Conservation (phyloP, 2,329 filamentous ascomycete species). For the Nannizziopsis arthrosporioides region DNA sequence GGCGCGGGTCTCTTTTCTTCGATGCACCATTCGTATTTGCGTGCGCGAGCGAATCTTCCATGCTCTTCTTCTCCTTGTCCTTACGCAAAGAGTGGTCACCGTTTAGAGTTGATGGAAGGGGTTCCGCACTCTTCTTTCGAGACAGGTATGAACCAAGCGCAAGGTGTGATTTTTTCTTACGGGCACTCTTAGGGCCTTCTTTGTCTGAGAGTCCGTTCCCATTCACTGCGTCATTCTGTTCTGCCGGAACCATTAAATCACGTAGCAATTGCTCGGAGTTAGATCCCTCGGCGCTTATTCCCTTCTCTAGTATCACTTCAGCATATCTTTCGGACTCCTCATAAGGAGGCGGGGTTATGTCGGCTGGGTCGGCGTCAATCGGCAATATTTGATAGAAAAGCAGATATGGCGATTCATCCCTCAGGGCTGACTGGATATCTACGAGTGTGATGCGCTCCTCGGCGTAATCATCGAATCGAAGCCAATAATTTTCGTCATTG, state of each 20-base stretch:
- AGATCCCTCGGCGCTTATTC: slow-evolving; percentile 1
- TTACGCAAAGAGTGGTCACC: not conserved
- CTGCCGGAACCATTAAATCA: not conserved
- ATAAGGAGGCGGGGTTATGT: slow-evolving; percentile 17
- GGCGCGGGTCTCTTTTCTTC: slow-evolving; percentile 1
- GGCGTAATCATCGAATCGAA: slow-evolving; percentile 82
- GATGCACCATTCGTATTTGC: not conserved
- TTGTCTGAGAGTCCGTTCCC: too few species aligned
- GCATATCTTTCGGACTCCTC: slow-evolving; percentile 6
- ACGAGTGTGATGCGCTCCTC: slow-evolving; percentile 61
- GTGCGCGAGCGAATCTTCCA: not conserved
- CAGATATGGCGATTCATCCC: slow-evolving; percentile 83
- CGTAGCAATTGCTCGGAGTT: slow-evolving; percentile 1
- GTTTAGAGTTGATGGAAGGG: slow-evolving; percentile 1
- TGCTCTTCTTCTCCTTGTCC: not conserved
- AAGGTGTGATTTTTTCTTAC: too few species aligned
- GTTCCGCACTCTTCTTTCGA: slow-evolving; percentile 8
- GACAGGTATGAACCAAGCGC: slow-evolving; percentile 3
- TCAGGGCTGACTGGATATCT: slow-evolving; percentile 65
- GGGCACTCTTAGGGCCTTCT: too few species aligned
- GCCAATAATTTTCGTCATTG: slow-evolving; percentile 67
- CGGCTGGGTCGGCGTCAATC: slow-evolving; percentile 54
- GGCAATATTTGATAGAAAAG: slow-evolving; percentile 92
- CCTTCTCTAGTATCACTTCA: slow-evolving; percentile 5
- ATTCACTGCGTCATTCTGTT: not conserved